Evolutionary conservation across 169 alveolate genomes (phyloP).

Genomic region (Perkinsus marinus): DNA sequence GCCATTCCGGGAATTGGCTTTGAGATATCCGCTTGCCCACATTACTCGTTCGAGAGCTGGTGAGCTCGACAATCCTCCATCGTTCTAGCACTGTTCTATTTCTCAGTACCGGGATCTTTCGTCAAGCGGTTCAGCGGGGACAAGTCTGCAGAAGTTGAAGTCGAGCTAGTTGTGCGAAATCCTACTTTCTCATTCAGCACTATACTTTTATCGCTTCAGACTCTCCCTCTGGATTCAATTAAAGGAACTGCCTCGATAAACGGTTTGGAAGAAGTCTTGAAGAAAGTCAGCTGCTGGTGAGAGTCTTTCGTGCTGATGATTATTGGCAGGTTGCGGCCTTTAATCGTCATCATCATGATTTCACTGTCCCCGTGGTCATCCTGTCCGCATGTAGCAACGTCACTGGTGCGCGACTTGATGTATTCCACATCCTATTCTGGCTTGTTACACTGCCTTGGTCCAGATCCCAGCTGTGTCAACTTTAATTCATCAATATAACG

Average conservation of each 20-base stretch:
- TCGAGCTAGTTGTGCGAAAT: background rate
- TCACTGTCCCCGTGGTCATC: background rate
- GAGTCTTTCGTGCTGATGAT: background rate
- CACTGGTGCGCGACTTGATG: background rate
- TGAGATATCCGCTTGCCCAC: background rate
- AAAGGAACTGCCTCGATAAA: background rate
- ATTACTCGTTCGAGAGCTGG: background rate
- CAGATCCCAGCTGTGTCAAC: background rate
- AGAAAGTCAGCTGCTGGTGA: background rate
- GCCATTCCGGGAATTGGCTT: conserved; percentile 22
- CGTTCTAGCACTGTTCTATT: background rate
- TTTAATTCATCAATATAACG: background rate
- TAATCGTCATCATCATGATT: background rate
- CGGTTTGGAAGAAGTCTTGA: background rate
- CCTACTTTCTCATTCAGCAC: background rate
- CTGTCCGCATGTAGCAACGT: background rate
- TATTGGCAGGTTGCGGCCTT: background rate
- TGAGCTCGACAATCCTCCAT: no score
- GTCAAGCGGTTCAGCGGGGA: background rate
- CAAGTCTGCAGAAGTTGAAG: background rate
- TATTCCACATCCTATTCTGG: background rate
- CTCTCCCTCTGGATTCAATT: background rate
- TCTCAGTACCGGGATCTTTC: background rate
- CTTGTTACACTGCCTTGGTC: background rate
- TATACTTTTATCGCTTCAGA: background rate